A percentile compares a stretch with the other conserved stretches of the same genome.
phyloP scores from a whole-genome alignment of 176 grass and related monocot species.

The Pharus latifolius region DNA sequence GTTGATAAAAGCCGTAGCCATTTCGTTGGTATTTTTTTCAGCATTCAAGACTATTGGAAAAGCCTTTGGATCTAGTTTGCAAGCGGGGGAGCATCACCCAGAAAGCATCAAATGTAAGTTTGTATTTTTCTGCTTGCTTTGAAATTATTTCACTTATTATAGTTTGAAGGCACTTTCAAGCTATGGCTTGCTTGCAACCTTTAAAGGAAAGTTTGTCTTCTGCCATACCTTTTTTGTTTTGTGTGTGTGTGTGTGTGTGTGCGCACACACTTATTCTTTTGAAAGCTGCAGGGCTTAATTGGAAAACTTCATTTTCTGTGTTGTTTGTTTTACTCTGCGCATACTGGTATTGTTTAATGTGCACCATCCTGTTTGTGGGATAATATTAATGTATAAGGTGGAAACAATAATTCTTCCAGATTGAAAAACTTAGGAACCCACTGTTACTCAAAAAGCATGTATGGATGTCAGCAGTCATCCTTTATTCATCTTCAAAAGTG shows the following conservation, averaged over 20 bases:
- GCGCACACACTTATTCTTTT: background rate
- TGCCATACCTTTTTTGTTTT: background rate
- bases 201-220: constrained; percentile 1
- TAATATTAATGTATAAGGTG: background rate
- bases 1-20: background rate
- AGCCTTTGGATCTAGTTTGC: constrained; percentile 74
- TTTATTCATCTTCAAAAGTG: background rate
- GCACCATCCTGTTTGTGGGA: background rate
- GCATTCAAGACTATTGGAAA: constrained; percentile 81
- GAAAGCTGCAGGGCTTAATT: background rate
- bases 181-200: background rate
- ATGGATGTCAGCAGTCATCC: background rate
- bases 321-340: background rate
- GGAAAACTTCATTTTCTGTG: background rate
- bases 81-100: constrained; percentile 83
- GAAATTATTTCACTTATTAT: background rate
- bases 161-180: background rate
- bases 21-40: constrained; percentile 26
- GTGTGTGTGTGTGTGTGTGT: too few species aligned
- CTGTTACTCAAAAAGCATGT: constrained; percentile 1
- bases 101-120: constrained; percentile 75
- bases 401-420: background rate
- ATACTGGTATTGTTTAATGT: background rate
- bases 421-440: background rate
- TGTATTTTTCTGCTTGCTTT: background rate